Evolutionary conservation across 495 filamentous ascomycete genomes (phyloP), one percentile per base, ranked within the genome.

Genomic region (Bacidia gigantensis): DNA sequence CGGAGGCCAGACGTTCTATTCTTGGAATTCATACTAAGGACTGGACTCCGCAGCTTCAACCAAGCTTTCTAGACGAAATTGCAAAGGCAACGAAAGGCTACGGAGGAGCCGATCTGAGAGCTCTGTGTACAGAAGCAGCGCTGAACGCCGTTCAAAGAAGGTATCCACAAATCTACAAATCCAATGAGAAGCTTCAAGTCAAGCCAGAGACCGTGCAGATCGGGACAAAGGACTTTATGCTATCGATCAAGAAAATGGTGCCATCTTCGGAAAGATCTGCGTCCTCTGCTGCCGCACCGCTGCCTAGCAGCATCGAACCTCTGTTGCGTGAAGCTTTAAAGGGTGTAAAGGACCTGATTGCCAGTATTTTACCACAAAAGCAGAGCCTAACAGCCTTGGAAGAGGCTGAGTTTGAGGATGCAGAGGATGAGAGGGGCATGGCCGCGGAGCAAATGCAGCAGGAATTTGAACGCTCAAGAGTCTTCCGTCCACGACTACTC

Each of bases 91-190:
- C 92, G 3, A 95, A 95, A 65, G 93, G 93, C 26, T 98, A 95
- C 63, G 90, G 89, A 56, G 92, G 92, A 71, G 92, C 92, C 5
- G 92, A 98, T 67, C 65, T 98, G 23, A 81, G 92, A 26, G 89
- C 93, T 24, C 75, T 98, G 43, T 95, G 87, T 68, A 98, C 93
- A 1, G 92, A 98, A 71, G 90, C 92, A n/a, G 87, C 93, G 7
- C 70, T 98, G n/a, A 98, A 97, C 66, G 88, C 92, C 11, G 89
- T 98, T 21, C 93, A 98, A 65, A 75, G 92, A 51, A 86, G 84
- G 18, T 98, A 92, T 62, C 92, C 92, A 9, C 93, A 98, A 61
- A 94, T 98, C 46, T 98, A 98, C 71, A 76, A 79, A 49, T 92
- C 90, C 0, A 78, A 86, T 59, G 76, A 93, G 62, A 97, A 97